phyloP scores from a whole-genome alignment of 306 rosid species.

The Cyamopsis tetragonoloba region DNA sequence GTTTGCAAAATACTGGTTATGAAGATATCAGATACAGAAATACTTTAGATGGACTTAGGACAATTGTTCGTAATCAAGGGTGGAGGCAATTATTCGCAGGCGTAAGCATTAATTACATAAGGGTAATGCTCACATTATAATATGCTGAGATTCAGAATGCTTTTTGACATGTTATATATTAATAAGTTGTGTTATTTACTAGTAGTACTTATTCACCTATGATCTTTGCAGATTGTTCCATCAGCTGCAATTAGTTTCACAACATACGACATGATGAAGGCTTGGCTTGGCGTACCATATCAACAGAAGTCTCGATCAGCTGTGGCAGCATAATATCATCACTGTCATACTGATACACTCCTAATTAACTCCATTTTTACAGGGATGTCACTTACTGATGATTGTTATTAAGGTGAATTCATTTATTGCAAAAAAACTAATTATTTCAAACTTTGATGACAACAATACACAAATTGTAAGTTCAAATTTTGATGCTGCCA shows the following conservation, averaged over 20 bases:
- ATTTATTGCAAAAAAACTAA: no score
- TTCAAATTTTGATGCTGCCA: no score
- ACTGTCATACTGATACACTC: neutral
- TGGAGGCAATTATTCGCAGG: slow-evolving; percentile 93
- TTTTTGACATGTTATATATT: neutral
- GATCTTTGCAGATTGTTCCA: slow-evolving; percentile 87
- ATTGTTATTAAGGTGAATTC: no score
- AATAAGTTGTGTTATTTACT: neutral
- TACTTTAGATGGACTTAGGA: slow-evolving; percentile 60
- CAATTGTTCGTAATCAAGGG: slow-evolving; percentile 70
- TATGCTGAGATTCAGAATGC: slow-evolving; percentile 6
- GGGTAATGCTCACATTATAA: slow-evolving; percentile 52
- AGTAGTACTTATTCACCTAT: no score
- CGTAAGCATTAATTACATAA: slow-evolving; percentile 84
- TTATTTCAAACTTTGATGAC: no score
- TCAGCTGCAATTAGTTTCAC: slow-evolving; percentile 92
- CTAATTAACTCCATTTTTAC: slow-evolving; percentile 3
- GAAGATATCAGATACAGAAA: slow-evolving; percentile 57
- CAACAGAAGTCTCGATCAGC: slow-evolving; percentile 58
- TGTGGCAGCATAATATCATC: slow-evolving; percentile 36
- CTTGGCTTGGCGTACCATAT: slow-evolving; percentile 71
- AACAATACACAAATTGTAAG: no score
- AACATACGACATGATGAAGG: slow-evolving; percentile 73
- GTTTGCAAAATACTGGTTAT: slow-evolving; percentile 38
- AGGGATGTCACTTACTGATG: neutral